phyloP scores from a whole-genome alignment of 495 filamentous ascomycete genomes.

The Aspergillus ellipticus region DNA sequence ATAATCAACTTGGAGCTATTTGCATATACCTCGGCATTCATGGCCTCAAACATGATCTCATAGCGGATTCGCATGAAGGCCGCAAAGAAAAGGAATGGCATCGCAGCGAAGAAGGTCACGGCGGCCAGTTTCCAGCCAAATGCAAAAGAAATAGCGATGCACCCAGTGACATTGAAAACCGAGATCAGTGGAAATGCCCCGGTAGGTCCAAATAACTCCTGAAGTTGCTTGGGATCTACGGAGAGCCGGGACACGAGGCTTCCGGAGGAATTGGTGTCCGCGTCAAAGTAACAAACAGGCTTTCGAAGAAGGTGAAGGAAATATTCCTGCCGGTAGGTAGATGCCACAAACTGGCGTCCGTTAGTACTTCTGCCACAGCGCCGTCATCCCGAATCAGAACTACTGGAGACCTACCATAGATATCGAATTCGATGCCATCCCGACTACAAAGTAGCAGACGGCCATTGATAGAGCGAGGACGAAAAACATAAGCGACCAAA shows the following conservation, averaged over 20 bases:
- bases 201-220: constrained; percentile 53
- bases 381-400: neutral
- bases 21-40: constrained; percentile 56
- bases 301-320: constrained; percentile 55
- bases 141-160: constrained; percentile 52
- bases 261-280: constrained; percentile 44
- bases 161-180: constrained; percentile 50
- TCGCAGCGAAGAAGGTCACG: constrained; percentile 50
- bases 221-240: constrained; percentile 57
- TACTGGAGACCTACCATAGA: neutral
- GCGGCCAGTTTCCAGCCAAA: constrained; percentile 62
- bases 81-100: constrained; percentile 52
- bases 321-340: constrained; percentile 56
- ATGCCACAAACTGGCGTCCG: constrained; percentile 40
- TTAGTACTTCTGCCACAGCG: no score
- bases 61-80: constrained; percentile 53
- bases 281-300: constrained; percentile 55
- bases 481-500: constrained; percentile 67
- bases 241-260: constrained; percentile 49
- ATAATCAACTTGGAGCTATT: constrained; percentile 52
- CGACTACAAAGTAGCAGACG: constrained; percentile 50
- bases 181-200: constrained; percentile 30
- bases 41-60: constrained; percentile 48
- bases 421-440: constrained; percentile 36
- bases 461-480: constrained; percentile 46